Base-by-base conservation (phyloP, 768 basidiomycete genomes). In the Pleurotus citrinopileatus region DNA sequence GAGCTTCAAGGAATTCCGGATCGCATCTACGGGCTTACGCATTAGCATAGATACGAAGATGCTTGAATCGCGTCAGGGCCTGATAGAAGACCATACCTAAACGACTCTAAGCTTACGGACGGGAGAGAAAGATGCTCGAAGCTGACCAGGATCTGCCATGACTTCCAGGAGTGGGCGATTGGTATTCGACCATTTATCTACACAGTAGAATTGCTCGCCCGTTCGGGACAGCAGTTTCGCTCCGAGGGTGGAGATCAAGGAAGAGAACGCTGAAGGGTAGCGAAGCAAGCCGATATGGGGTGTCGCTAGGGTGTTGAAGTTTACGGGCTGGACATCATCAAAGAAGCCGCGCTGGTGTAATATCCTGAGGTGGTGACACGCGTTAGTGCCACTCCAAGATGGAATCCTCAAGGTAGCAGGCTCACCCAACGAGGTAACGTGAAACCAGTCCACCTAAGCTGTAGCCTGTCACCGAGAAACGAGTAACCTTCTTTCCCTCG, bases 241-340 rank as follows among this genome's bases (percentile, higher is more conserved):
- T 0, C 89, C 93, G 8, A 95, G 62, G 17, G 66, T 72, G 1
- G 76, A 73, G 9, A 75, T 62, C 0, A 90, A 43, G 1, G 71
- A 69, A 1, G 86, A 87, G 37, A 85, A 63, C 28, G 86, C 67
- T 2, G 84, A 82, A 23, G 78, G 75, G 57, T 86, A 86, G 61
- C 73, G 72, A 3, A 83, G 83, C 5, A 92, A 76, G 12, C 93
- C 93, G 36, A 93, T 74, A 57, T 91, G 87, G 1, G 93, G 93
- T 0, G 92, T 91, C 1, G 92, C 89, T 46, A 94, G 70, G 0
- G 92, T 91, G 52, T 82, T 82, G 67, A 94, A 95, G 66, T 91
- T 92, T 52, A 89, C 77, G 0, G 92, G 90, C 25, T 70, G 68
- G 38, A 93, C 77, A 1, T 73, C 70, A 2, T 84, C 74, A 62